Base-by-base conservation (phyloP, 2,329 filamentous ascomycete species). In the Cadophora luteo-olivacea region DNA sequence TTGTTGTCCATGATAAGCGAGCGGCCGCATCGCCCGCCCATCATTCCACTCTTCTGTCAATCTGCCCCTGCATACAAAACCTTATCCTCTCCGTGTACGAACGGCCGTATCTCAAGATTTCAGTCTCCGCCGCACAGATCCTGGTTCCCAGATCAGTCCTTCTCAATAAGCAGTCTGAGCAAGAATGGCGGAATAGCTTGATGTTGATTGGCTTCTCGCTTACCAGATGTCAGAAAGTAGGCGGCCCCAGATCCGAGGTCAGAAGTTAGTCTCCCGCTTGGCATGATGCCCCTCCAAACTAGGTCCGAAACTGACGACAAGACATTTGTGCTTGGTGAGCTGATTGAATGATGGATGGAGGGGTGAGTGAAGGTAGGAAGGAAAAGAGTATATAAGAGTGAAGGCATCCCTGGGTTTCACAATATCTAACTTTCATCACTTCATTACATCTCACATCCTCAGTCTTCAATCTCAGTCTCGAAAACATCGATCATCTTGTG, bases 181-280 rank as follows among this genome's bases (percentile, higher is more conserved):
- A 49, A 8, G 22, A 49, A 49, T 16, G 52, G 25, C 4, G 33
- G 25, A 14, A 55, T n/a, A 19, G 52, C 52, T n/a, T 33, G 52
- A 33, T 33, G 25, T 33, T 55, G 29, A 55, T 33, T 55, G 25
- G 52, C 14, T 19, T 33, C 24, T 29, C 11, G 52, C 52, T 33
- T 55, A 6, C 52, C 14, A 55, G 14, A n/a, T 55, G 29, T 55
- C 29, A 55, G 52, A 55, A 33, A 55, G 51, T 55, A 33, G 52
- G 14, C 52, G 25, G 52, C 52, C 25, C 4, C 25, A 55, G n/a
- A 49, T 9, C 45, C n/a, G 45, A 49, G 45, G 52, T 55, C 29
- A 55, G 52, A 55, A n/a, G 52, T 33, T 55, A 19, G 52, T 55
- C 45, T 49, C 45, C 45, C 45, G 45, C 45, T 49, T 22, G 45